Conservation (phyloP, 1,139 yeast species). For the Blastobotrys malaysiensis region DNA sequence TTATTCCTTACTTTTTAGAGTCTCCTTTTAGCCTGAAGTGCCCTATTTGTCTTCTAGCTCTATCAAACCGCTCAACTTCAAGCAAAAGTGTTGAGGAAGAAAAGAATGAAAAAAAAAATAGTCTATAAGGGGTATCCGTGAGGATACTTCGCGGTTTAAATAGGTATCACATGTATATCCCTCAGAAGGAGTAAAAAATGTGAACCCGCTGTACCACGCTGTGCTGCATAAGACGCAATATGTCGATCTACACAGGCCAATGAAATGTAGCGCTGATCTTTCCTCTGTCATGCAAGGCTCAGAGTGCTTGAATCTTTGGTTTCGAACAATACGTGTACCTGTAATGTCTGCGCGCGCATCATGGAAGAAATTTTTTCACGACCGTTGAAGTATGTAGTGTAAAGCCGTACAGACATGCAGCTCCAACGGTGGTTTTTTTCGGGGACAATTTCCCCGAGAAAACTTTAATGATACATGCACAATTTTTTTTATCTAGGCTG, state of each 20-base stretch:
- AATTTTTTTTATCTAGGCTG: too few species aligned
- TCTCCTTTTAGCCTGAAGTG: not conserved
- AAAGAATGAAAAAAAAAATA: not conserved
- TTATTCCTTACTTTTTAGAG: not conserved
- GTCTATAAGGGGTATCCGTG: not conserved
- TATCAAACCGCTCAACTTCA: too few species aligned
- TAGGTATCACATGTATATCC: not conserved
- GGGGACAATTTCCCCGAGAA: too few species aligned
- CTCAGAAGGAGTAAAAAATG: not conserved
- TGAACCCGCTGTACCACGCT: not conserved
- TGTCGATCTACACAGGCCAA: not conserved
- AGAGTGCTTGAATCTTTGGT: not conserved
- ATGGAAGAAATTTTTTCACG: not conserved
- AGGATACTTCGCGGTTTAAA: not conserved
- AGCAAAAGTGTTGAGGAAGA: not conserved
- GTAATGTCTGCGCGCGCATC: not conserved
- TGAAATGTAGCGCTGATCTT: not conserved
- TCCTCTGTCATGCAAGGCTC: not conserved
- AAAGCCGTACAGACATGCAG: too few species aligned
- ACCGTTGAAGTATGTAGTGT: not conserved
- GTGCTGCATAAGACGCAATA: not conserved
- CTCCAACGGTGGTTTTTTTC: too few species aligned
- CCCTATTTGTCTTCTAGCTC: too few species aligned
- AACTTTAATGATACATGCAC: too few species aligned
- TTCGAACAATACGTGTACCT: not conserved